phyloP scores from a whole-genome alignment of 2,329 filamentous ascomycete species.

The Fusarium guadeloupense region DNA sequence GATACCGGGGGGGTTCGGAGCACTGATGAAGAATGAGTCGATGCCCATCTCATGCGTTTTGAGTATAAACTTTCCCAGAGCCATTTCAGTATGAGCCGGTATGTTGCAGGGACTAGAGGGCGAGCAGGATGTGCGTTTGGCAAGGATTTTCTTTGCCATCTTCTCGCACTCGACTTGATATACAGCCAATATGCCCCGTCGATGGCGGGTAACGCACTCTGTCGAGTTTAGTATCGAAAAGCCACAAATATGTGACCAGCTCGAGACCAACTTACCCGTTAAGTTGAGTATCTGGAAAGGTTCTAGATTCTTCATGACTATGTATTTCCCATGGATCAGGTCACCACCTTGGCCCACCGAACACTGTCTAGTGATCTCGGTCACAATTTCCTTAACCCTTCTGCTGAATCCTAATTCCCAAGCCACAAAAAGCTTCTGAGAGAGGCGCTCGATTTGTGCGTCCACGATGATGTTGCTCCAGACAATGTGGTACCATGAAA shows the following conservation, averaged over 20 bases:
- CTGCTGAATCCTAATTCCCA: constrained; percentile 1
- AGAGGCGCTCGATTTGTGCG: not conserved
- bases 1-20: not conserved
- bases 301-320: not conserved
- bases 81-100: not conserved
- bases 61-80: not conserved
- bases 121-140: not conserved
- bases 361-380: not conserved
- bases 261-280: not conserved
- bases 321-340: not conserved
- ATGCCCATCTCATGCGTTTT: not conserved
- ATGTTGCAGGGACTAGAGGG: not conserved
- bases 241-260: too few species aligned
- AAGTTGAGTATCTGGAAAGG: not conserved
- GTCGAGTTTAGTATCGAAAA: not conserved
- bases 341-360: not conserved
- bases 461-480: not conserved
- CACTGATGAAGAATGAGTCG: not conserved
- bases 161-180: not conserved
- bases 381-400: not conserved
- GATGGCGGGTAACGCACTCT: not conserved
- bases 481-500: not conserved
- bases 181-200: not conserved
- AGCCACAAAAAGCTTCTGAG: not conserved
- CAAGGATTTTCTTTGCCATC: not conserved